Evolutionary conservation across 1,139 yeast species (phyloP), one percentile per base, ranked within the genome.

Genomic region (Magnusiomyces paraingens): DNA sequence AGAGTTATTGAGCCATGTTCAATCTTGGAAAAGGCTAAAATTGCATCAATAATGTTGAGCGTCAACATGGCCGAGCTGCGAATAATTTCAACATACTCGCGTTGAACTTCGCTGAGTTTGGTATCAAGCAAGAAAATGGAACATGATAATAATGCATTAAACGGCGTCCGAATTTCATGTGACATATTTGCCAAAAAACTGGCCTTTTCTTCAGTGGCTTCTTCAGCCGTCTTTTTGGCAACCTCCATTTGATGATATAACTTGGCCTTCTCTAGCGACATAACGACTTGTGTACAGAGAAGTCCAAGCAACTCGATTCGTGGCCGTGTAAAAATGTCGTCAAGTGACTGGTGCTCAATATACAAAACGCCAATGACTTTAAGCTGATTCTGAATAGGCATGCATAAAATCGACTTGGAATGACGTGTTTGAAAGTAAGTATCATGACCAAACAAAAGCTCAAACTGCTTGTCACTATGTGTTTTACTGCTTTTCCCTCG

Each of bases 131-230:
- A 68, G 61, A 80, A 79, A 3, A 79, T 73, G 1, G 83, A 77
- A 64, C 83, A 80, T 3, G 82, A 78, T 55, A 80, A 67, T 50
- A 80, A 66, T 0, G 83, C 80, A 63, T 80, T 80, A 66, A 80
- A 79, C 0, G 83, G 84, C 0, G 84, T 80, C 57, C 84, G 66
- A 51, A 80, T 79, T 62, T 80, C 84, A 62, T 80, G 82, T 0
- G 81, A 77, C 56, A 53, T 79, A 58, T 79, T 79, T n/a, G 83
- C 82, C 53, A 80, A 63, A 59, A 80, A 80, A 52, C 80, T 75
- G 1, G 83, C 82, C 66, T 78, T 80, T 59, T 79, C 83, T 3
- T 78, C 80, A 0, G 82, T 80, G 0, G 84, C 83, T 53, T 78
- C 82, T 59, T 80, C 83, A 0, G 84, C 84, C 1, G 81, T 78